Evolutionary conservation across 805 yeast species (phyloP).

Genomic region (Cyberlindnera xishuangbannaensis): DNA sequence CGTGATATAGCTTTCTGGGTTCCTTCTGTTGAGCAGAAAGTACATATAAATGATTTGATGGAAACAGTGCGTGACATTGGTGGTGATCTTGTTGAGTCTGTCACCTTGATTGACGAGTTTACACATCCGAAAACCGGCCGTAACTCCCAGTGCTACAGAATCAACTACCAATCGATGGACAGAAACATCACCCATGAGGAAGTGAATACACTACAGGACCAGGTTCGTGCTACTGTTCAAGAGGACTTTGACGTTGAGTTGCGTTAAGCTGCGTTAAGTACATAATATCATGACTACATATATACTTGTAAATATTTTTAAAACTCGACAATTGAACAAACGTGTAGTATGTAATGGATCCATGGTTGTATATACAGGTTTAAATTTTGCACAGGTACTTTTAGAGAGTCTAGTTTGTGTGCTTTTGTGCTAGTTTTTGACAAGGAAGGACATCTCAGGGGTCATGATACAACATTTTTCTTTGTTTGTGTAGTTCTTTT

Average conservation of each 20-base stretch:
- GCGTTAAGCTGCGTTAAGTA: conserved; percentile 28
- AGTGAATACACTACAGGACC: conserved; percentile 65
- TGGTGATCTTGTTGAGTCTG: conserved; percentile 87
- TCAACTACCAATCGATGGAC: conserved; percentile 94
- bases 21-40: conserved; percentile 34
- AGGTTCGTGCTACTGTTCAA: conserved; percentile 54
- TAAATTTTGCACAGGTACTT: no score
- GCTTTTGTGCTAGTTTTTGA: neutral
- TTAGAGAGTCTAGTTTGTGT: neutral
- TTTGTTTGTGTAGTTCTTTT: no score
- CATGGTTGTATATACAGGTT: conserved; percentile 1
- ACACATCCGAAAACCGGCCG: conserved; percentile 76
- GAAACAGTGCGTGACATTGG: conserved; percentile 82
- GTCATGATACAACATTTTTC: no score
- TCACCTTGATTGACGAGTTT: conserved; percentile 73
- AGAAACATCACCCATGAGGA: conserved; percentile 83
- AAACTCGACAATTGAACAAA: no score
- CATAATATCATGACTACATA: neutral
- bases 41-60: conserved; percentile 88
- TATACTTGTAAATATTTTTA: no score
- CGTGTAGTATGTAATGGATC: neutral
- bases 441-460: neutral
- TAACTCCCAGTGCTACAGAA: conserved; percentile 79
- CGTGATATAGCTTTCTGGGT: conserved; percentile 95
- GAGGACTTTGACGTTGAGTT: conserved; percentile 51